Base-by-base conservation (phyloP, 129 eudicot species). In the Lonicera japonica region DNA sequence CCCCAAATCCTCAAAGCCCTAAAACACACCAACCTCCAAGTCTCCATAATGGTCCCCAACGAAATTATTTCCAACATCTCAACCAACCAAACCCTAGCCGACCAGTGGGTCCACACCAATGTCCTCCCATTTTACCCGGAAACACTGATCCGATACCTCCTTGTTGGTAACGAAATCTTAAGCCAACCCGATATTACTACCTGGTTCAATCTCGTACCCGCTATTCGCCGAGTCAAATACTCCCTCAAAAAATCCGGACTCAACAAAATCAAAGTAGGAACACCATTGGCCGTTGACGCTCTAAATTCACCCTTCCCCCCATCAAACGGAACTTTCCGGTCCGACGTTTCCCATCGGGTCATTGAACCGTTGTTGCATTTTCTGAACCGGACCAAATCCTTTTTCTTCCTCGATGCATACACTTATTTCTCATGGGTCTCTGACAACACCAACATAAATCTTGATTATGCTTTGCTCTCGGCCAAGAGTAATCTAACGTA, bases 31-130 rank as follows among this genome's bases (percentile, higher is more conserved):
- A 39, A 77, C 63, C 67, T 90, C 52, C 89, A 81, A 52, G 88
- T 86, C 68, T 81, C 95, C 0, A 56, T 86, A 56, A 86, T 86
- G 97, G 87, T 90, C 50, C 97, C 95, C 0, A 90, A 90, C 29
- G 72, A 79, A 20, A 22, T 79, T 59, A 80, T 90, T 51, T 68
- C 69, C 48, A 38, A 69, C 25, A 79, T 86, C 8, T 78, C 92
- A 16, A 7, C 75, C 48, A 86, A 81, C 65, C 97, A 90, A 65
- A 55, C 84, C 10, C 57, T 90, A 20, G 70, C 95, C 4, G 80
- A 90, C 73, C 45, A 76, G 14, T 90, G 97, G 97, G 76, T 90
- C 38, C n/a, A 21, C 8, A 45, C 75, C 57, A 90, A 86, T 20
- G 80, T 86, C 60, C 54, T 73, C 17, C 83, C 85, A 10, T 86